A percentile compares a stretch with the other conserved stretches of the same genome.
These are phyloP conservation scores for Amaranthus palmeri DNA, from an alignment of 148 eudicot species.

Conservation along the genomic window DNA sequence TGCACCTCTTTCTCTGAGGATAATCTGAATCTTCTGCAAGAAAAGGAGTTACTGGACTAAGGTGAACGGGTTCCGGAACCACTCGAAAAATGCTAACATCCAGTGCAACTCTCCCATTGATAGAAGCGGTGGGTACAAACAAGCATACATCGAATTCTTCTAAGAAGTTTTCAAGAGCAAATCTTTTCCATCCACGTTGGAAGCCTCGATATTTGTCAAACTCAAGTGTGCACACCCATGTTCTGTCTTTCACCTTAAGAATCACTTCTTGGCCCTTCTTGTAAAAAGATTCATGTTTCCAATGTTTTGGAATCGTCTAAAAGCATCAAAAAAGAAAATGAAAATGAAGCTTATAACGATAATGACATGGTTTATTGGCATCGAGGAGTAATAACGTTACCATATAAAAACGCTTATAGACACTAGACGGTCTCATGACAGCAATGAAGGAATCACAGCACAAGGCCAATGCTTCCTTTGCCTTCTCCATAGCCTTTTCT, in stretches of 20 bases:
- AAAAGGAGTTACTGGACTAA: neutral
- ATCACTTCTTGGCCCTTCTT: slow-evolving; percentile 19
- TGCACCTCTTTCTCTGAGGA: neutral
- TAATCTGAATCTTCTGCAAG: neutral
- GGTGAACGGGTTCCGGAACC: slow-evolving; percentile 24
- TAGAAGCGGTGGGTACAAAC: slow-evolving; percentile 27
- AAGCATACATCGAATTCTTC: slow-evolving; percentile 47
- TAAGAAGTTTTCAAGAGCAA: slow-evolving; percentile 33
- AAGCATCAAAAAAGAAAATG: neutral
- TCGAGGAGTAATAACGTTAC: slow-evolving; percentile 18
- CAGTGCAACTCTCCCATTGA: slow-evolving; percentile 8
- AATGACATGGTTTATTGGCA: neutral
- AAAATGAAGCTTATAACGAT: neutral
- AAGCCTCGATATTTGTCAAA: slow-evolving; percentile 11
- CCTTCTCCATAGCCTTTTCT: slow-evolving; percentile 24
- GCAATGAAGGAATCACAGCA: slow-evolving; percentile 14
- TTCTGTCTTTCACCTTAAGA: slow-evolving; percentile 28
- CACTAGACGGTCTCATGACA: slow-evolving; percentile 34
- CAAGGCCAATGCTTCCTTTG: slow-evolving; percentile 16
- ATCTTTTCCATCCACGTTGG: slow-evolving; percentile 34
- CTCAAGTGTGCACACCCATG: slow-evolving; percentile 27
- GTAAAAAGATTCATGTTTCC: slow-evolving; percentile 23
- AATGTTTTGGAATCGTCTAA: slow-evolving; percentile 37
- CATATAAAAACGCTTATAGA: slow-evolving; percentile 34
- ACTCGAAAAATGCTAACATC: slow-evolving; percentile 47